Evolutionary conservation across 1,139 yeast genomes (phyloP), one percentile per base, ranked within the genome.

Genomic region (Saccharomyces hybrid): DNA sequence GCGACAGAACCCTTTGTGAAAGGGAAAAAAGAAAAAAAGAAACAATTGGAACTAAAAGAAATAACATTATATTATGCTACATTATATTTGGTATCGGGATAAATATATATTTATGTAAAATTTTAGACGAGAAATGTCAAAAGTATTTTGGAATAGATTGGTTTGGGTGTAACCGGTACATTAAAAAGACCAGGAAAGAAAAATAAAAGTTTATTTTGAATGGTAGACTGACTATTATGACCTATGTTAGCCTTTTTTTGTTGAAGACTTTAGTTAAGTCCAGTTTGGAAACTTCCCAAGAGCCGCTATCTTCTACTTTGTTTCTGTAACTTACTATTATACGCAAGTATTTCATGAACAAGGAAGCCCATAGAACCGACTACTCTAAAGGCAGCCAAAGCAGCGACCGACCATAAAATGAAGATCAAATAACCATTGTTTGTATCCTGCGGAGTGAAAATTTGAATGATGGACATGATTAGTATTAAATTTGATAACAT

Each of bases 391-490:
- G 83, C 73, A 0, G 97, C 86, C 61, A 93, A 77, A 0, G 80
- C 81, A 1, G 97, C 96, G 54, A 91, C 97, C 7, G 91, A 79
- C 97, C 98, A 90, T 57, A 93, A 75, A 62, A 93, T 87, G 66
- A 88, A 83, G 31, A 86, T 85, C 64, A 93, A 75, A 71, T 93
- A 93, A 55, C 81, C 80, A 72, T 93, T 93, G 24, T 83, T 78
- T 52, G 80, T 80, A 38, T 80, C 73, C 49, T 83, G 84, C 2
- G 90, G 81, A 21, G 78, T 74, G 66, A 84, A 90, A 14, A 89
- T 85, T 71, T 91, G 95, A 12, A 90, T 80, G 75, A 93, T 86
- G 11, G 95, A 82, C 90, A 91, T 83, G 44, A 88, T 84, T 62
- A 93, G 77, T 26, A 93, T 71, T 64, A 88, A 75, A 69, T 93